Conservation (phyloP, 2,329 filamentous ascomycete genomes). For the Penicillium sp. region DNA sequence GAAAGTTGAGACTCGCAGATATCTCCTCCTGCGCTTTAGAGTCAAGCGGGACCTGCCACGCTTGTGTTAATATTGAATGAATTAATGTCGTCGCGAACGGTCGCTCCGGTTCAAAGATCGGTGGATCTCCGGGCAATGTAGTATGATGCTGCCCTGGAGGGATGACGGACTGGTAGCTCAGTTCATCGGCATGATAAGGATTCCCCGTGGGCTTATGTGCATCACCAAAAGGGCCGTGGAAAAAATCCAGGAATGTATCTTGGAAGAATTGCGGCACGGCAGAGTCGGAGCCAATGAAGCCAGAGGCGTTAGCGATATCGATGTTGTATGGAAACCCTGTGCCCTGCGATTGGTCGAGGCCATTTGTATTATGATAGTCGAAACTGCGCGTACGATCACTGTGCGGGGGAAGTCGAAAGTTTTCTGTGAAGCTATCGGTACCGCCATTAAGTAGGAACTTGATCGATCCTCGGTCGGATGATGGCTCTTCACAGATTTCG, state of each 20-base stretch:
- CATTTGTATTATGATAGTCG: constrained; percentile 37
- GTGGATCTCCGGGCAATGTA: constrained; percentile 20
- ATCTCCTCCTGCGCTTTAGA: constrained; percentile 42
- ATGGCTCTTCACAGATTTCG: constrained; percentile 31
- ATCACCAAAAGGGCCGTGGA: constrained; percentile 38
- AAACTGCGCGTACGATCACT: constrained; percentile 40
- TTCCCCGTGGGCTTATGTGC: constrained; percentile 26
- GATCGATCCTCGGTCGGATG: constrained; percentile 48
- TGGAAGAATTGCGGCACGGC: constrained; percentile 33
- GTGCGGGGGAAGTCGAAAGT: constrained; percentile 45
- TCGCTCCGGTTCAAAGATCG: constrained; percentile 38
- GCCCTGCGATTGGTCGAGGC: constrained; percentile 24
- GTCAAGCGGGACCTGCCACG: constrained; percentile 41
- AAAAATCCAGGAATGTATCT: constrained; percentile 41
- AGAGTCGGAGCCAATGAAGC: constrained; percentile 28
- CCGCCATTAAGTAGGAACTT: constrained; percentile 49
- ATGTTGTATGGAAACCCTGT: constrained; percentile 19
- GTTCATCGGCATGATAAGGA: constrained; percentile 19
- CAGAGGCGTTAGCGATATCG: constrained; percentile 16
- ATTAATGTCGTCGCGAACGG: constrained; percentile 42
- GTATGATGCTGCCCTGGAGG: constrained; percentile 22
- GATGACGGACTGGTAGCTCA: constrained; percentile 19
- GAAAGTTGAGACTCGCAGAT: constrained; percentile 39
- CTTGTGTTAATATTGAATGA: constrained; percentile 42
- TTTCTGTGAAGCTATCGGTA: constrained; percentile 48